Evolutionary conservation across 352 stramenopile species (phyloP).

Genomic region (Saprolegnia diclina): DNA sequence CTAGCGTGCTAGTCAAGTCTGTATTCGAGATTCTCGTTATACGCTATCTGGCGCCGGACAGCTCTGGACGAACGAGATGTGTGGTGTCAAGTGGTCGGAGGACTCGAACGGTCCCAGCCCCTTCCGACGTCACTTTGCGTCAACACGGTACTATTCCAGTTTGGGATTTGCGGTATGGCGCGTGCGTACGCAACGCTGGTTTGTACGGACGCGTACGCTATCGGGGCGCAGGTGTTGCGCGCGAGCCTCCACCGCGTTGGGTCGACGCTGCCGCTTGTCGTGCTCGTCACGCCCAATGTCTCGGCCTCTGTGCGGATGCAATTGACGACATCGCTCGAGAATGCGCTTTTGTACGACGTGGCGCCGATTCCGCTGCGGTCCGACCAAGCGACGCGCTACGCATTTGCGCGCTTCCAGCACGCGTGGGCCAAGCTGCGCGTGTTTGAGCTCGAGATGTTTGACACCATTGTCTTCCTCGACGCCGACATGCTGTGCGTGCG

Average conservation of each 20-base stretch:
- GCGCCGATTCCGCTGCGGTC: neutral
- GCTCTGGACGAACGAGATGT: no score
- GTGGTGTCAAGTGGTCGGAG: no score
- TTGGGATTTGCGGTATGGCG: neutral
- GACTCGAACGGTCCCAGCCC: neutral
- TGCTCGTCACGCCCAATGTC: constrained; percentile 9
- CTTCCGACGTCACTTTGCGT: neutral
- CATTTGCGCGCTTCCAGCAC: constrained; percentile 19
- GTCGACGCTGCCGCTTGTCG: constrained; percentile 16
- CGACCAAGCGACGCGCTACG: constrained; percentile 6
- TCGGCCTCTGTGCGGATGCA: neutral
- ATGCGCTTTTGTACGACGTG: neutral
- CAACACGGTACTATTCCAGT: neutral
- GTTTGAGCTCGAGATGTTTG: constrained; percentile 87
- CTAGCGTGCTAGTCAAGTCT: no score
- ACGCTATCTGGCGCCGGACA: no score
- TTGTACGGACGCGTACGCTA: constrained; percentile 10
- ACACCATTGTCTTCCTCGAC: constrained; percentile 87
- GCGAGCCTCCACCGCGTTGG: neutral
- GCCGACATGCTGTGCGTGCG: constrained; percentile 87
- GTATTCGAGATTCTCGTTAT: no score
- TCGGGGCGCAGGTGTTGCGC: constrained; percentile 7
- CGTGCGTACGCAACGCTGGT: constrained; percentile 16
- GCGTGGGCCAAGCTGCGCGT: constrained; percentile 65
- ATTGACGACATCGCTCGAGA: neutral